A percentile compares a stretch with the other conserved stretches of the same genome.
These are phyloP conservation scores for Oidiodendron maius DNA, from an alignment of 495 filamentous ascomycete genomes.

Conservation along the genomic window DNA sequence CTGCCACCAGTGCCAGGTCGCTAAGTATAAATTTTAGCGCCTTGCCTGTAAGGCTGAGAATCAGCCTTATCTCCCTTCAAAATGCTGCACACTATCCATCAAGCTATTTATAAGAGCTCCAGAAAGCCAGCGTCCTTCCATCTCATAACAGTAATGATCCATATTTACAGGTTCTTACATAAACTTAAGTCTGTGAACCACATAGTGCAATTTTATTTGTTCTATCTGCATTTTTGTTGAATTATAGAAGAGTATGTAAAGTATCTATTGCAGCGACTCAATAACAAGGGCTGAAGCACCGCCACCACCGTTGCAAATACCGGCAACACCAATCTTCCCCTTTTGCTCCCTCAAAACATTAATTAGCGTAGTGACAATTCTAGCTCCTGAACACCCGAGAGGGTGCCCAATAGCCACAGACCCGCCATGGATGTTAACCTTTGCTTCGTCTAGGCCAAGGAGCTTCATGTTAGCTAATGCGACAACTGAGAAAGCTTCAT, in stretches of 20 bases:
- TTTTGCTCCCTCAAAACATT: constrained; percentile 85
- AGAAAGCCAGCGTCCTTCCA: too few species aligned
- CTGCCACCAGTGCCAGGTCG: neutral
- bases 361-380: constrained; percentile 86
- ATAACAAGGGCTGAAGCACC: constrained; percentile 88
- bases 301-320: constrained; percentile 97
- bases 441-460: constrained; percentile 68
- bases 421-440: constrained; percentile 93
- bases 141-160: too few species aligned
- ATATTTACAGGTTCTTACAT: too few species aligned
- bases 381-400: constrained; percentile 85
- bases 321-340: constrained; percentile 87
- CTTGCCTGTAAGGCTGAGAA: constrained; percentile 1
- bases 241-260: too few species aligned
- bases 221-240: neutral
- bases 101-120: too few species aligned
- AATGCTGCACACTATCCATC: too few species aligned
- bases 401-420: constrained; percentile 95
- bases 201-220: too few species aligned
- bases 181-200: too few species aligned
- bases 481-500: constrained; percentile 97
- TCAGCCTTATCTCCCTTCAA: neutral
- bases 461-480: constrained; percentile 94
- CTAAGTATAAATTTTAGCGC: neutral
- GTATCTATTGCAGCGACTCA: constrained; percentile 44